Base-by-base conservation (phyloP, 495 filamentous ascomycete species). In the Lepidopterella palustris region DNA sequence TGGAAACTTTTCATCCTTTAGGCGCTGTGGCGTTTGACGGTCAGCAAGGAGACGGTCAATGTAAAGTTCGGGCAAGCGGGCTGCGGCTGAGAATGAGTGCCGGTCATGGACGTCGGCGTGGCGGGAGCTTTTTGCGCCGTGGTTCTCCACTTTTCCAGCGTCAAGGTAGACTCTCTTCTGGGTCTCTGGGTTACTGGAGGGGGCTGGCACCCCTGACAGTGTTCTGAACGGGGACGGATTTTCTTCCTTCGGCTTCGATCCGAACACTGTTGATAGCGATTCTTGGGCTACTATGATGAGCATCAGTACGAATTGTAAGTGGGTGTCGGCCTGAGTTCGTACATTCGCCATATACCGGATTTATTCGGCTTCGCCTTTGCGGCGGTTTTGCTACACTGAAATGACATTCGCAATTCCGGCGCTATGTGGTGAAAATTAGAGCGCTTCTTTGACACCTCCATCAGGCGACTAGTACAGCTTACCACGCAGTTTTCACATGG, bases 401-500 rank as follows among this genome's bases (percentile, higher is more conserved):
- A 45, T 68, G 66, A 28, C 68, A 70, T 45, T 60, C 47, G 11
- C 35, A 48, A 23, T 63, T 59, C 15, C 68, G 68, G 28, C 57
- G 60, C 68, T 70, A 28, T 39, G 48, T n/a, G n/a, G 20, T 9
- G 32, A 24, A n/a, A n/a, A n/a, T n/a, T n/a, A n/a, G n/a, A n/a
- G n/a, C n/a, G n/a, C n/a, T n/a, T n/a, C n/a, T n/a, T n/a, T n/a
- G n/a, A n/a, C n/a, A n/a, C n/a, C n/a, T n/a, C n/a, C n/a, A n/a
- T n/a, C n/a, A n/a, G n/a, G n/a, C n/a, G n/a, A n/a, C n/a, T n/a
- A n/a, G n/a, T n/a, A n/a, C n/a, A 23, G 62, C 63, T 57, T 58
- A 69, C 67, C n/a, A 69, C 27, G 32, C 67, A 71, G 52, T 62
- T 67, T 28, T 64, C 53, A 55, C 68, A 69, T 42, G 39, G 24